Percentiles rank a stretch among this genome's conserved stretches.
phyloP scores from a whole-genome alignment of 768 basidiomycete species.

The Sutorius australiensis region DNA sequence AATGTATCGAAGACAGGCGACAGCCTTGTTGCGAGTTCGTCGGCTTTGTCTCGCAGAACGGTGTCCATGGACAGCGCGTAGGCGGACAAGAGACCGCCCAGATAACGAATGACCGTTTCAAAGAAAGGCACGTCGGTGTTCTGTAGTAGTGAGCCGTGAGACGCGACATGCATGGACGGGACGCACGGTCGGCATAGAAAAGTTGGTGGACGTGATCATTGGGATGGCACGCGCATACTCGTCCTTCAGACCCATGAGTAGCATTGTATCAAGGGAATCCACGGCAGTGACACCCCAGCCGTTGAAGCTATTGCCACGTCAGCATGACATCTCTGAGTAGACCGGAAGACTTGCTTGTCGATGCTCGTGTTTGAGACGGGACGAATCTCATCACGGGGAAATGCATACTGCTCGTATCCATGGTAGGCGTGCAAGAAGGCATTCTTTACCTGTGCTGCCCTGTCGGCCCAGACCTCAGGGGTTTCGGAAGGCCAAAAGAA shows the following conservation, averaged over 20 bases:
- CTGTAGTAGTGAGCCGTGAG: slow-evolving; percentile 7
- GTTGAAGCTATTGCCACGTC: slow-evolving; percentile 54
- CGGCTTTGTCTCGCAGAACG: slow-evolving; percentile 63
- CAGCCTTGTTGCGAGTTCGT: slow-evolving; percentile 72
- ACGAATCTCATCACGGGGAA: slow-evolving; percentile 58
- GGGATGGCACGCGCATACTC: slow-evolving; percentile 67
- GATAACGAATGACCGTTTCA: slow-evolving; percentile 86
- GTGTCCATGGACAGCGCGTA: slow-evolving; percentile 69
- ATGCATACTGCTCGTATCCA: slow-evolving; percentile 59
- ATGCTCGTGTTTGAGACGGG: slow-evolving; percentile 46
- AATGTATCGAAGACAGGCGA: slow-evolving; percentile 68
- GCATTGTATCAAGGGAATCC: slow-evolving; percentile 84
- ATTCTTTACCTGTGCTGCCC: slow-evolving; percentile 53
- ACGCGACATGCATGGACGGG: background rate
- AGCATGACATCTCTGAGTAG: background rate
- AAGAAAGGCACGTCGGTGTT: slow-evolving; percentile 54
- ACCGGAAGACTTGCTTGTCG: slow-evolving; percentile 44
- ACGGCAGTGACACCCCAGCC: slow-evolving; percentile 77
- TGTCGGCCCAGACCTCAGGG: slow-evolving; percentile 44
- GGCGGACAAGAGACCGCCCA: slow-evolving; percentile 83
- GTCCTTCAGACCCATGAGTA: slow-evolving; percentile 69
- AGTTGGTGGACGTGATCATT: slow-evolving; percentile 47
- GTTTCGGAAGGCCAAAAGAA: slow-evolving; percentile 26
- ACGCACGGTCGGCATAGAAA: slow-evolving; percentile 43
- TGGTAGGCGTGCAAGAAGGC: slow-evolving; percentile 68